Evolutionary conservation across 306 rosid genomes (phyloP).

Genomic region (Cajanus cajan): DNA sequence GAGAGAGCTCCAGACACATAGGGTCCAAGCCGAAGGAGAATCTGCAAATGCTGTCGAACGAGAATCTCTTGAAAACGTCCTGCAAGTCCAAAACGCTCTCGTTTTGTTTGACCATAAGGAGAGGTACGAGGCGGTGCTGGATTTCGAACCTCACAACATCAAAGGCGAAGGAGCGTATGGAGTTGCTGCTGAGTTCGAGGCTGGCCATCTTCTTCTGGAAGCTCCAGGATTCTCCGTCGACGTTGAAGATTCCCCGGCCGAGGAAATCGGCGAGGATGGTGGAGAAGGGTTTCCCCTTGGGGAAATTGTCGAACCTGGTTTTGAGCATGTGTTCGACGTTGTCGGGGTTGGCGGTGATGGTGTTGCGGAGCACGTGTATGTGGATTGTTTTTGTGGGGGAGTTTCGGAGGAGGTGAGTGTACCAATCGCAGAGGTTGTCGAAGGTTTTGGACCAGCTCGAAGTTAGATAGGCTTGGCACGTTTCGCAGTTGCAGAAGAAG

Average conservation of each 20-base stretch:
- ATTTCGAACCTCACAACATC: constrained; percentile 65
- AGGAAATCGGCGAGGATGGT: constrained; percentile 68
- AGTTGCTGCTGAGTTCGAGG: constrained; percentile 48
- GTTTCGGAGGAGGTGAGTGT: constrained; percentile 51
- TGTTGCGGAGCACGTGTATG: constrained; percentile 67
- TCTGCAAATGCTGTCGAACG: constrained; percentile 65
- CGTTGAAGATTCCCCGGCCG: constrained; percentile 84
- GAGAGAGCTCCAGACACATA: constrained; percentile 54
- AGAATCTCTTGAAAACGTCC: constrained; percentile 66
- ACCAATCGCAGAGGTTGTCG: constrained; percentile 78
- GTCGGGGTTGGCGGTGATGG: constrained; percentile 67
- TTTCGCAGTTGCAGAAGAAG: constrained; percentile 56
- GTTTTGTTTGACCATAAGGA: constrained; percentile 35
- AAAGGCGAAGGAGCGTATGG: constrained; percentile 56
- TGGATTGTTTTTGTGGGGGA: constrained; percentile 70
- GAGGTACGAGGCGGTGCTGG: constrained; percentile 55
- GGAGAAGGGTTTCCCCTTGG: constrained; percentile 73
- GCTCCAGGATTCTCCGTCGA: constrained; percentile 70
- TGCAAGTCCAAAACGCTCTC: constrained; percentile 55
- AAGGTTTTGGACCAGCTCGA: constrained; percentile 63
- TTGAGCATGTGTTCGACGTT: constrained; percentile 81
- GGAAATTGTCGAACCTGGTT: constrained; percentile 65
- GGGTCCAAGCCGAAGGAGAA: constrained; percentile 86
- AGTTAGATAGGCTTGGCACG: constrained; percentile 53
- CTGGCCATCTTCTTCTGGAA: constrained; percentile 72